Evolutionary conservation across 805 yeast genomes (phyloP), one percentile per base, ranked within the genome.

Genomic region (Pichia paraexigua): DNA sequence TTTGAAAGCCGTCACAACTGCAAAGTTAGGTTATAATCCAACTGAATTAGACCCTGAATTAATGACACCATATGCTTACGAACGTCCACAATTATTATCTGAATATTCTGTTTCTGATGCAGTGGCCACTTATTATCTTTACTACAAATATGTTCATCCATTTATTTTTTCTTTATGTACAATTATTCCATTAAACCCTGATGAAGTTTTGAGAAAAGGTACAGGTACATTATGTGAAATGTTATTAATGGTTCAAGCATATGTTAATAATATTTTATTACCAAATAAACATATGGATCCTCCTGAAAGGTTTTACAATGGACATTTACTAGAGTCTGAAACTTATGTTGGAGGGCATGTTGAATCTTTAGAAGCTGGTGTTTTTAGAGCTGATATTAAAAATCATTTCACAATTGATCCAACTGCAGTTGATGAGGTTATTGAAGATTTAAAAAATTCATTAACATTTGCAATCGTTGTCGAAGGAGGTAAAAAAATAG

Each of bases 51-150:
- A 94, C 60, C 99, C 99, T 0, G 99, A 94, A 68, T 72, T 91
- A 47, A 94, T 94, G 99, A 90, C 97, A 0, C 97, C 97, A 0
- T 94, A 92, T 66, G 99, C 99, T 4, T 81, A 84, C 58, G 96
- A 91, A 61, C 80, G 85, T 60, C 99, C 99, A 1, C 98, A 94
- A 62, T 71, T 85, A 4, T 69, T 94, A 48, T 89, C 99, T 0
- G 99, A 95, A 64, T 94, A 94, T 67, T 95, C 99, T 0, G 99
- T 94, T 27, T 95, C 99, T 52, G 99, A 94, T 75, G 99, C 99
- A 13, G 99, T 95, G 41, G 99, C 99, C 5, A 94, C 99, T 0
- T 94, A 91, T 65, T 94, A 94, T 67, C 73, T 94, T 45, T 94
- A 91, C 71, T 91, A 86, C 81, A 94, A 94, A 68, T 95, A 94